Conservation (phyloP, 2,329 filamentous ascomycete genomes). For the Cytospora mali region DNA sequence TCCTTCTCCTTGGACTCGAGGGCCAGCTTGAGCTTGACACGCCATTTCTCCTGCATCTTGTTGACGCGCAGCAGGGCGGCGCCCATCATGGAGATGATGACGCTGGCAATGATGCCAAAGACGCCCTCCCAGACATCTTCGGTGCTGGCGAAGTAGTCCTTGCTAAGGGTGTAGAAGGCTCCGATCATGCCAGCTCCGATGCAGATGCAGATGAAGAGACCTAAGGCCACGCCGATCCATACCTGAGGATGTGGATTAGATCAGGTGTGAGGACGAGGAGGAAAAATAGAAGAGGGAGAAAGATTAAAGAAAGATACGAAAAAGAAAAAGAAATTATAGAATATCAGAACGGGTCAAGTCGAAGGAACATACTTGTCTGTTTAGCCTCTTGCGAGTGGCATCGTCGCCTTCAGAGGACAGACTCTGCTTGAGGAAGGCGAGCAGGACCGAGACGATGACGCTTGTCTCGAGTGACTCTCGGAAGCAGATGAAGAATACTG, state of each 20-base stretch:
- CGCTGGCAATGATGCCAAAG: slow-evolving; percentile 66
- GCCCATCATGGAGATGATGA: slow-evolving; percentile 75
- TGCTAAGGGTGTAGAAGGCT: slow-evolving; percentile 70
- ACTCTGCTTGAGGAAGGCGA: slow-evolving; percentile 80
- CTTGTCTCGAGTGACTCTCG: slow-evolving; percentile 78
- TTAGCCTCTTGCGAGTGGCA: slow-evolving; percentile 64
- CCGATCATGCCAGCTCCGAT: slow-evolving; percentile 71
- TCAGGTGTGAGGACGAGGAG: too few relatives aligned
- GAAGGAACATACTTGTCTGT: slow-evolving; percentile 54
- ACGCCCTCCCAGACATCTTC: slow-evolving; percentile 76
- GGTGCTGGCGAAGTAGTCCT: slow-evolving; percentile 60
- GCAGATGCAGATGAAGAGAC: slow-evolving; percentile 65
- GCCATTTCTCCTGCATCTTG: slow-evolving; percentile 79
- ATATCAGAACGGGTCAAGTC: background rate
- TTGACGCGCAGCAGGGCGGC: slow-evolving; percentile 73
- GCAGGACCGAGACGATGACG: slow-evolving; percentile 79
- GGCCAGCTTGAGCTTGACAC: slow-evolving; percentile 68
- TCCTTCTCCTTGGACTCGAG: slow-evolving; percentile 55
- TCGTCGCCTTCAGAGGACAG: slow-evolving; percentile 66
- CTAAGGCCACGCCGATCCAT: slow-evolving; percentile 64
- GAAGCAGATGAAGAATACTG: slow-evolving; percentile 81
- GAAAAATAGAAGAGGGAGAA: background rate
- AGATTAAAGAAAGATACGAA: too few relatives aligned
- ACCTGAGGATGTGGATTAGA: slow-evolving; percentile 44
- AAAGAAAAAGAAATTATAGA: too few relatives aligned